Conservation (phyloP, 73 alveolate genomes). For the Tetrahymena malaccensis region DNA sequence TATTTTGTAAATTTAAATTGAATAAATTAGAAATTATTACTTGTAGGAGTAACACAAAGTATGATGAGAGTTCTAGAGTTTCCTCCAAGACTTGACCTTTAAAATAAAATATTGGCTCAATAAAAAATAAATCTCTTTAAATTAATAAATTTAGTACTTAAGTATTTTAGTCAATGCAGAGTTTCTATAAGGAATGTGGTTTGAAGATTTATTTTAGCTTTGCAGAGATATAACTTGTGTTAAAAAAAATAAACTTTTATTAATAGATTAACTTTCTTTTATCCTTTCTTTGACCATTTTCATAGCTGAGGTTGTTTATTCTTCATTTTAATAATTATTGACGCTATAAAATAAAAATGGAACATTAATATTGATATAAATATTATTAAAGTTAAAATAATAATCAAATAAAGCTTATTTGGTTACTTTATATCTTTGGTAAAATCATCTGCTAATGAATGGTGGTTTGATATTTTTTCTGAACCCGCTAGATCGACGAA, state of each 20-base stretch:
- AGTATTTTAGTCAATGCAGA: constrained; percentile 31
- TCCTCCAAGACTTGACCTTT: constrained; percentile 15
- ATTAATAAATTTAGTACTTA: too few species aligned
- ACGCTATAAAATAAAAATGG: neutral
- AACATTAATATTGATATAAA: too few species aligned
- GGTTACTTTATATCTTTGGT: neutral
- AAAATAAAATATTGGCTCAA: neutral
- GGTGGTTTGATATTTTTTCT: constrained; percentile 20
- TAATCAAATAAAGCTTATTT: neutral
- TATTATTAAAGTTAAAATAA: too few species aligned
- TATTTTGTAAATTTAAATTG: neutral
- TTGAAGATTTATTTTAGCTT: constrained; percentile 22
- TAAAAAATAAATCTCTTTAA: too few species aligned
- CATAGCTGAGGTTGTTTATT: neutral
- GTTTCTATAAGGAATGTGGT: constrained; percentile 38
- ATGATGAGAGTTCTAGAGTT: constrained; percentile 25
- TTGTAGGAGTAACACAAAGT: constrained; percentile 16
- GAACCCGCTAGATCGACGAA: constrained; percentile 40
- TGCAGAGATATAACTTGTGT: constrained; percentile 32
- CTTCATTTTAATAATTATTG: neutral
- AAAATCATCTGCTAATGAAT: constrained; percentile 2
- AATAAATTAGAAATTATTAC: neutral
- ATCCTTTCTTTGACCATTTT: constrained; percentile 17
- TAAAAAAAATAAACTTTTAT: constrained; percentile 32
- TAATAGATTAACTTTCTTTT: constrained; percentile 26